A percentile compares a stretch with the other conserved stretches of the same genome.
These are phyloP conservation scores for Brassica rapa DNA, from an alignment of 345 rosid genomes.

Conservation along the genomic window DNA sequence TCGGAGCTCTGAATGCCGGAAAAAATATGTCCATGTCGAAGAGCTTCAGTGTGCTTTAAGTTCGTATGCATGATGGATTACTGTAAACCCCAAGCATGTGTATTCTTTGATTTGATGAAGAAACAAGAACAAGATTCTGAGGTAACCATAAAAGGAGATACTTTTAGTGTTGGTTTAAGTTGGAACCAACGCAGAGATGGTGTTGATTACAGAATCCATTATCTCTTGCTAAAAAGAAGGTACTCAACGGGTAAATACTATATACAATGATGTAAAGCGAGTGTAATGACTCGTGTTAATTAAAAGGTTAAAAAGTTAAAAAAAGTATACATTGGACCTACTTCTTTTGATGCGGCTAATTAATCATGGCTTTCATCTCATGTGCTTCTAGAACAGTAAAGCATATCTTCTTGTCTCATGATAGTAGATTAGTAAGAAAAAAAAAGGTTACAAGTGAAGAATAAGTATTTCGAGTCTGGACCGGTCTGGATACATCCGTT, in stretches of 20 bases:
- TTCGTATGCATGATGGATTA: neutral
- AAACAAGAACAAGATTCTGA: neutral
- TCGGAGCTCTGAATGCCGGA: neutral
- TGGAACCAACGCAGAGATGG: conserved; percentile 24
- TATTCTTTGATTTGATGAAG: neutral
- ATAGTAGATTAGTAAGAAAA: neutral
- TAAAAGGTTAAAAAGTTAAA: conserved; percentile 21
- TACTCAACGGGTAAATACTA: conserved; percentile 16
- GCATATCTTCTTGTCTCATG: neutral
- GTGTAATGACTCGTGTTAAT: conserved; percentile 34
- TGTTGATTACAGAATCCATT: conserved; percentile 18
- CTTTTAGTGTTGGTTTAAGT: conserved; percentile 1
- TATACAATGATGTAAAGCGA: conserved; percentile 32
- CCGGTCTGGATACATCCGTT: neutral
- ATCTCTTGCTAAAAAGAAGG: conserved; percentile 7
- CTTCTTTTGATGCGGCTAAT: conserved; percentile 27
- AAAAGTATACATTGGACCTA: conserved; percentile 23
- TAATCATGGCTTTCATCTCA: conserved; percentile 29
- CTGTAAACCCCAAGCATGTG: neutral
- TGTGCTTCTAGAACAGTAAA: conserved; percentile 28
- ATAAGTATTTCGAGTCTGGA: neutral
- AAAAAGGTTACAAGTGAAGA: neutral
- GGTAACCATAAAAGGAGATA: conserved; percentile 3
- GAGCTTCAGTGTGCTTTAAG: neutral
- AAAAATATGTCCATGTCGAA: neutral